phyloP scores from a whole-genome alignment of 1,284 basidiomycete genomes.

The Ustilago curta region DNA sequence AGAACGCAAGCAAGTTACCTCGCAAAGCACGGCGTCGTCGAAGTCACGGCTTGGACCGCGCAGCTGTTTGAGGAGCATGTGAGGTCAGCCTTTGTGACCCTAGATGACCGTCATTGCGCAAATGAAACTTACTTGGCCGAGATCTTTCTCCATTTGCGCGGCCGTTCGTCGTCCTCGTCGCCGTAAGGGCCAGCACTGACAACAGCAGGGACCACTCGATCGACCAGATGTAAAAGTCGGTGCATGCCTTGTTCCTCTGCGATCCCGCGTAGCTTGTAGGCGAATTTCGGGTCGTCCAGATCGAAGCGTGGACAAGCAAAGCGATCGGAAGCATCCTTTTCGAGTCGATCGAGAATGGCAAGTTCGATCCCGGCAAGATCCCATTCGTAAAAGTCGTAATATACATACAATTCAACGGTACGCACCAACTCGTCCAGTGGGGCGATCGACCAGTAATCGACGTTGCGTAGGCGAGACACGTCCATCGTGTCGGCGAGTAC shows the following conservation, averaged over 20 bases:
- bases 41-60: no score
- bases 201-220: not conserved
- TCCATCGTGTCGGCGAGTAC: constrained; percentile 7
- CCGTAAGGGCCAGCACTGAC: not conserved
- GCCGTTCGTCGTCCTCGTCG: not conserved
- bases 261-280: not conserved
- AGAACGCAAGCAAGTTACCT: no score
- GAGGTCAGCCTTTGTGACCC: no score
- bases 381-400: not conserved
- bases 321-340: no score
- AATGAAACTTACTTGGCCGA: constrained; percentile 8
- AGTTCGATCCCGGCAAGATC: not conserved
- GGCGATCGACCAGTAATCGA: not conserved
- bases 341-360: not conserved
- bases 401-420: not conserved
- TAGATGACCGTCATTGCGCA: not conserved
- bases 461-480: not conserved
- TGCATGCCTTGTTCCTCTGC: not conserved
- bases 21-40: no score
- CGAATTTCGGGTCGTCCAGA: not conserved
- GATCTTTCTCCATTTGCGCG: constrained; percentile 14
- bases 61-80: no score
- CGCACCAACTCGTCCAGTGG: not conserved
- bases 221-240: not conserved
- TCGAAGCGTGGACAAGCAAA: not conserved